Conservation (phyloP, 2,329 filamentous ascomycete species). For the Aureobasidium sp. region DNA sequence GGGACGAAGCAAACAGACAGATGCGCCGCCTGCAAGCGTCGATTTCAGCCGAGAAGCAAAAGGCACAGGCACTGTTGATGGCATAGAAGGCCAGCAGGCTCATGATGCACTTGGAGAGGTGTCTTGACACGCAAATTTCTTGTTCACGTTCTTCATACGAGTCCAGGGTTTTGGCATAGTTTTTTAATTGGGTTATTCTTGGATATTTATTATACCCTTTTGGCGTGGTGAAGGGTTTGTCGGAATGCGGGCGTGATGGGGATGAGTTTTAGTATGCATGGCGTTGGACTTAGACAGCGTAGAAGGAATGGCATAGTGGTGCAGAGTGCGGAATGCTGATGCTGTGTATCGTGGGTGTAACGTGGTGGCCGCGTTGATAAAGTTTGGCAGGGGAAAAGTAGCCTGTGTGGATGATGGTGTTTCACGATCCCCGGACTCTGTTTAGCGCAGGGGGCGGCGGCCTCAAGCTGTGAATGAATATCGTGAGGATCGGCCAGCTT, state of each 20-base stretch:
- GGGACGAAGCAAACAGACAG: constrained; percentile 16
- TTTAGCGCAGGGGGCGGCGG: constrained; percentile 3
- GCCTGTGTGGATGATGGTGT: not conserved
- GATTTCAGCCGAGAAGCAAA: constrained; percentile 18
- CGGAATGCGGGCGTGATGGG: not conserved
- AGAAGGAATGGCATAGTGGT: not conserved
- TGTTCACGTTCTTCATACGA: not conserved
- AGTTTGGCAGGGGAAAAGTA: not conserved
- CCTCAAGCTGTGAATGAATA: not conserved
- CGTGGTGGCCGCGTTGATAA: not conserved
- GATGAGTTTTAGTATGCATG: not conserved
- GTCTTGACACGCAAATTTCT: not conserved
- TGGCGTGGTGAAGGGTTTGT: not conserved
- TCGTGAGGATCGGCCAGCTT: not conserved
- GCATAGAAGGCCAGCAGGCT: not conserved
- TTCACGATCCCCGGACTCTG: constrained; percentile 1
- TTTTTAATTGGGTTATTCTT: constrained; percentile 6
- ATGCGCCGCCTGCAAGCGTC: constrained; percentile 17
- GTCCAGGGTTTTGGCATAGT: not conserved
- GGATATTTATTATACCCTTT: constrained; percentile 9
- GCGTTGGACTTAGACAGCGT: not conserved
- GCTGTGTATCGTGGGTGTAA: not conserved
- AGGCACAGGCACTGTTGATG: constrained; percentile 16
- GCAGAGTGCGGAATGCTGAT: not conserved
- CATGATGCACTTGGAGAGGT: not conserved